Evolutionary conservation across 305 asterid genomes (phyloP).

Genomic region (Fraxinus nigra): DNA sequence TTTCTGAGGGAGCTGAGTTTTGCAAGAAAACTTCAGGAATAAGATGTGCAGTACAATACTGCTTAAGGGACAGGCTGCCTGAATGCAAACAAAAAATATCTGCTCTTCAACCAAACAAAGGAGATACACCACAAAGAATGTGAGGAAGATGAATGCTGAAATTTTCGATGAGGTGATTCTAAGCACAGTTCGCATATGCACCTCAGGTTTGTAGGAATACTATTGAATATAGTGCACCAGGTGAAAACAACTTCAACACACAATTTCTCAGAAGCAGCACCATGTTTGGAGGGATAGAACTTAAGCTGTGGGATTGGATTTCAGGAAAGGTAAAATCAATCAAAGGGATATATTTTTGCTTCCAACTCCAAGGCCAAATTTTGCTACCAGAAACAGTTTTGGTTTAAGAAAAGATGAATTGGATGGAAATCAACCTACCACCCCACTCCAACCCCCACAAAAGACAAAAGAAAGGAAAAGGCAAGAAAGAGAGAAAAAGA

Average conservation of each 20-base stretch:
- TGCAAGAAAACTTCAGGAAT: neutral
- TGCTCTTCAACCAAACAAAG: neutral
- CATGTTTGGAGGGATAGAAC: neutral
- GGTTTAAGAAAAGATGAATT: neutral
- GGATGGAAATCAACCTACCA: neutral
- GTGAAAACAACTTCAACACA: neutral
- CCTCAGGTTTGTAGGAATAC: neutral
- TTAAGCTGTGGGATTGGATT: neutral
- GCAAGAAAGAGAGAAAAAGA: neutral
- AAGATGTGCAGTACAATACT: neutral
- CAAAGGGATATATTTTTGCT: neutral
- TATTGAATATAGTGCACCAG: neutral
- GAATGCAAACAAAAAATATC: neutral
- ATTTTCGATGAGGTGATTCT: neutral
- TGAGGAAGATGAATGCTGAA: neutral
- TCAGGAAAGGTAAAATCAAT: neutral
- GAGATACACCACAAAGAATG: neutral
- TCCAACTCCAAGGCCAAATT: neutral
- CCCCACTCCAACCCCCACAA: neutral
- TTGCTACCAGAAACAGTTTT: neutral
- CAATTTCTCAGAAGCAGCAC: neutral
- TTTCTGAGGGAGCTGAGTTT: neutral
- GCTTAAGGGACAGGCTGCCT: neutral
- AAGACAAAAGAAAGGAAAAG: neutral
- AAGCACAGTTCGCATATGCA: neutral